Evolutionary conservation across 352 stramenopile species (phyloP).

Genomic region (Globisporangium orthogonon): DNA sequence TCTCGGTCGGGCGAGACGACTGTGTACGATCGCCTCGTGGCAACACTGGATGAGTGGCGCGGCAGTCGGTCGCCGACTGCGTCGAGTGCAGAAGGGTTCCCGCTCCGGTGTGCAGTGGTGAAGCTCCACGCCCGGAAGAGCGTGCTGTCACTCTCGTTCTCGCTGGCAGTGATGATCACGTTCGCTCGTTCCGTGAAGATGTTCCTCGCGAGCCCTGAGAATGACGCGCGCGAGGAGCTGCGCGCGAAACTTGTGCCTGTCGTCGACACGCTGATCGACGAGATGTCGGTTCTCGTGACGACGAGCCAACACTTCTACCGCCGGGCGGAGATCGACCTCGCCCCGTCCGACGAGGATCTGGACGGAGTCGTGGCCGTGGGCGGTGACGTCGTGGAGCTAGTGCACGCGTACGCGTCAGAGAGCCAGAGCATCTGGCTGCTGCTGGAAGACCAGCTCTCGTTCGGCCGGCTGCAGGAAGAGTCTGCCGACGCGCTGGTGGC

Average conservation of each 20-base stretch:
- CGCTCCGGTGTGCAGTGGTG: constrained; percentile 46
- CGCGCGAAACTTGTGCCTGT: constrained; percentile 24
- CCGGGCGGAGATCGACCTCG: constrained; percentile 62
- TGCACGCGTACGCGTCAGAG: constrained; percentile 46
- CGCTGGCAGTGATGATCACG: constrained; percentile 49
- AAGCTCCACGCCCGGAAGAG: constrained; percentile 54
- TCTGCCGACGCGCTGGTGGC: constrained; percentile 27
- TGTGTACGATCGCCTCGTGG: constrained; percentile 47
- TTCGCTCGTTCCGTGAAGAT: constrained; percentile 28
- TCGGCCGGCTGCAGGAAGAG: constrained; percentile 9
- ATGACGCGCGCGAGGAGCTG: constrained; percentile 19
- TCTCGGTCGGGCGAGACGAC: constrained; percentile 30
- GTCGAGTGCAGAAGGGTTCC: constrained; percentile 31
- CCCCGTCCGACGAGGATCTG: constrained; percentile 56
- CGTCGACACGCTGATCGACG: constrained; percentile 37
- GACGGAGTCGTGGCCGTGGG: constrained; percentile 54
- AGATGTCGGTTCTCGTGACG: constrained; percentile 27
- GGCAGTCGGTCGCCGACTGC: constrained; percentile 13
- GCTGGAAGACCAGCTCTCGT: constrained; percentile 36
- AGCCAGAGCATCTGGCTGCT: constrained; percentile 30
- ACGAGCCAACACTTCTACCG: constrained; percentile 57
- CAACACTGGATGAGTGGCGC: constrained; percentile 55
- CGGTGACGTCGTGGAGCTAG: constrained; percentile 49
- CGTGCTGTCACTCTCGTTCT: constrained; percentile 46
- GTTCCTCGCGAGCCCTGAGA: constrained; percentile 21